Percentiles rank a stretch among this genome's conserved stretches.
phyloP scores from a whole-genome alignment of 75 land plant species.

The Ceratopteris richardii region DNA sequence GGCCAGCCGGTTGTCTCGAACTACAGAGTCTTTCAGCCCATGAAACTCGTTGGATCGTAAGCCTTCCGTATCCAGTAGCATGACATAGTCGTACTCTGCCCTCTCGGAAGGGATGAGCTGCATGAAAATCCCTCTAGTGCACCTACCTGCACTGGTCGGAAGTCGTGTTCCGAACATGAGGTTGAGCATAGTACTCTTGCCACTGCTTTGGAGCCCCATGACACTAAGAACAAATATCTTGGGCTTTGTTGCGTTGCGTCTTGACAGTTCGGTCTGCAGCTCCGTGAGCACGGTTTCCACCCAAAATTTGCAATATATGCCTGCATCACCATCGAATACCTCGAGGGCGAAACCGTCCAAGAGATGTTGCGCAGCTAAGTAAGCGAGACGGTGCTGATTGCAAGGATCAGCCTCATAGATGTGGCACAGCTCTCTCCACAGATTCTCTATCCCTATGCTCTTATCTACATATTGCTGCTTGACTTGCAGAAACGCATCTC shows the following conservation, averaged over 20 bases:
- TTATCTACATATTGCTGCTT: conserved; percentile 12
- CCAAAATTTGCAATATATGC: conserved; percentile 10
- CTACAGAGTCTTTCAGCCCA: not conserved
- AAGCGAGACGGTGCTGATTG: not conserved
- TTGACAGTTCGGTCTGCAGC: not conserved
- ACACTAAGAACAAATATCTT: conserved; percentile 12
- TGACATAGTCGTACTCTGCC: conserved; percentile 13
- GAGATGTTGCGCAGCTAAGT: conserved; percentile 10
- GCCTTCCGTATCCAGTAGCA: conserved; percentile 15
- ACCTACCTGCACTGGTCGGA: conserved; percentile 10
- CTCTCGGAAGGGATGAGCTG: conserved; percentile 15
- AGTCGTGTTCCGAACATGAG: conserved; percentile 18
- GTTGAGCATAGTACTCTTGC: conserved; percentile 15
- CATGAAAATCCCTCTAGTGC: conserved; percentile 12
- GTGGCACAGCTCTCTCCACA: conserved; percentile 16
- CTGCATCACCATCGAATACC: conserved; percentile 14
- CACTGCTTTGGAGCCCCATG: conserved; percentile 20
- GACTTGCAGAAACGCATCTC: not conserved
- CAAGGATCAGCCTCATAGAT: conserved; percentile 11
- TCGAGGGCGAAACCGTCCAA: conserved; percentile 14
- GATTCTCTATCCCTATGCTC: conserved; percentile 10
- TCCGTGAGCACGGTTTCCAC: conserved; percentile 7
- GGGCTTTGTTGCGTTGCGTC: not conserved
- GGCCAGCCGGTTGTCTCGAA: conserved; percentile 15
- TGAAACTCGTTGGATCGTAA: conserved; percentile 2